Percentiles rank a stretch among this genome's conserved stretches.
These are phyloP conservation scores for Aspergillus baeticus DNA, from an alignment of 495 filamentous ascomycete species.

Conservation along the genomic window DNA sequence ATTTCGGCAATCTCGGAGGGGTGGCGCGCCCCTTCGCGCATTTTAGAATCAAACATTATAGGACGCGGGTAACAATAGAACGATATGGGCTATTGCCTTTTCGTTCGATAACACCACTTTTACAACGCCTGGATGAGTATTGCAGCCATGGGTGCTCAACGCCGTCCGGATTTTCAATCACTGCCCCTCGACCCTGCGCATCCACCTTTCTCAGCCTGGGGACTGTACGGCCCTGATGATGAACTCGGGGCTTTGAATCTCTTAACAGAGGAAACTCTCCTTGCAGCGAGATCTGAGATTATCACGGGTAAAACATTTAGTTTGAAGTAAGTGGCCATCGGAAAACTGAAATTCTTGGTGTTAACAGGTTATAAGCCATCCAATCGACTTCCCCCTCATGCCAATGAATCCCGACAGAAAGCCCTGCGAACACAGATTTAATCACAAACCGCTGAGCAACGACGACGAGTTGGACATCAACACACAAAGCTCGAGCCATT, in stretches of 20 bases:
- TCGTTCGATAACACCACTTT: too few species aligned
- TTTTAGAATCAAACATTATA: too few species aligned
- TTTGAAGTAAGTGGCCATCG: constrained; percentile 35
- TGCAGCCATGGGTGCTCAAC: too few species aligned
- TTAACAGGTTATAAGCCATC: not conserved
- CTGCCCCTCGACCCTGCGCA: not conserved
- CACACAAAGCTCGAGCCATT: constrained; percentile 37
- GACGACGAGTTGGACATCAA: not conserved
- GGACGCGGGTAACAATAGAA: too few species aligned
- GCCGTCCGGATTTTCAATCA: not conserved
- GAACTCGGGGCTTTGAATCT: not conserved
- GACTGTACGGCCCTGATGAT: not conserved
- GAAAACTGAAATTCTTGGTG: not conserved
- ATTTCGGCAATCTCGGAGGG: not conserved
- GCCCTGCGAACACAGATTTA: constrained; percentile 2
- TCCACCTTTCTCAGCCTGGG: constrained; percentile 1
- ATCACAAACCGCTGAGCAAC: constrained; percentile 29
- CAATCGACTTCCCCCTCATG: not conserved
- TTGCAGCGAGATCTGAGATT: constrained; percentile 49
- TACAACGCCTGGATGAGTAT: too few species aligned
- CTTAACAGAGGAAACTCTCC: constrained; percentile 38
- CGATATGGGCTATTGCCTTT: too few species aligned
- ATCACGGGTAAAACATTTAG: not conserved
- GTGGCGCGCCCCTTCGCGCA: too few species aligned
- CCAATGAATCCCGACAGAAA: not conserved